phyloP scores from a whole-genome alignment of 306 rosid genomes.

The Cucurbita ficifolia region DNA sequence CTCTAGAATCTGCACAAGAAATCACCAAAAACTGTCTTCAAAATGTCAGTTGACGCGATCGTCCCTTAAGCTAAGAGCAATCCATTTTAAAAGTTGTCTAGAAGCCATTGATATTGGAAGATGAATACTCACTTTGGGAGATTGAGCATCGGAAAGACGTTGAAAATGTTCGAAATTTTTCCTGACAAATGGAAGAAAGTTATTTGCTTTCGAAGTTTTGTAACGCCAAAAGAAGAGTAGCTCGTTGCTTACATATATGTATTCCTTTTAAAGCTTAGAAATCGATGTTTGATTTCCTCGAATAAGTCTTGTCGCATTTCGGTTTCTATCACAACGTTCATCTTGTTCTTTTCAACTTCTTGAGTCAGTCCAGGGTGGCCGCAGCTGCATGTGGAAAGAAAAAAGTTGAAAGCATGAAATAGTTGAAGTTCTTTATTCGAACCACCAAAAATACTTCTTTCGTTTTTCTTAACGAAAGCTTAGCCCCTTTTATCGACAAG shows the following conservation, averaged over 20 bases:
- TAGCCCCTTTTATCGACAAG: neutral
- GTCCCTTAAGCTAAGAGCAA: neutral
- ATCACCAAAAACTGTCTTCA: conserved; percentile 83
- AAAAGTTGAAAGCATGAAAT: conserved; percentile 13
- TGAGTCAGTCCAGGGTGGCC: conserved; percentile 24
- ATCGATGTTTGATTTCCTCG: conserved; percentile 50
- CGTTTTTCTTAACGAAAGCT: neutral
- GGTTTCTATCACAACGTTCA: conserved; percentile 22
- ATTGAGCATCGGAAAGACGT: conserved; percentile 63
- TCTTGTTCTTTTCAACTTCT: conserved; percentile 28
- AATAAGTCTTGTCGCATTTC: conserved; percentile 35
- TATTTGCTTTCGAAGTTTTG: neutral
- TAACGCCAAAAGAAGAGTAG: conserved; percentile 4
- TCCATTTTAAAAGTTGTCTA: neutral
- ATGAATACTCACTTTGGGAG: conserved; percentile 51
- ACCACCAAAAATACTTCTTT: neutral
- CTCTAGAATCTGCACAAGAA: conserved; percentile 98
- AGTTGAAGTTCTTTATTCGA: conserved; percentile 4
- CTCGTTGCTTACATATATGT: conserved; percentile 47
- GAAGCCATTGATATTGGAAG: conserved; percentile 3
- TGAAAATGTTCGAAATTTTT: conserved; percentile 47
- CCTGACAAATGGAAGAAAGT: conserved; percentile 31
- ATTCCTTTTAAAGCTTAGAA: conserved; percentile 54
- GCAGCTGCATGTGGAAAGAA: neutral
- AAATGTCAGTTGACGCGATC: conserved; percentile 28